phyloP scores from a whole-genome alignment of 2,329 filamentous ascomycete species.

The Microthyrium microscopicum region DNA sequence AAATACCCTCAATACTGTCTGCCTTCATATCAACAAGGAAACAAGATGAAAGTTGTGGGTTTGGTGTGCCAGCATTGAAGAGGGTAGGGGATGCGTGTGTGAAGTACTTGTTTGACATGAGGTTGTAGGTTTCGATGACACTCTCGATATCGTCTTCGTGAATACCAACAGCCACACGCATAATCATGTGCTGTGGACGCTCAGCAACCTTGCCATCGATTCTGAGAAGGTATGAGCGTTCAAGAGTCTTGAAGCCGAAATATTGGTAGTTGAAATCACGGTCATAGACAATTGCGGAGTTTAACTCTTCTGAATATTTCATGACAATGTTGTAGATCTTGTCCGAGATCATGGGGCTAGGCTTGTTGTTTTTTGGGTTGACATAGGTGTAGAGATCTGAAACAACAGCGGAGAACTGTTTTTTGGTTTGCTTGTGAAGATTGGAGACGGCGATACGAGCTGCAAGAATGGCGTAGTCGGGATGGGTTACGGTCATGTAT shows the following conservation, averaged over 20 bases:
- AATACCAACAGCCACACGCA: constrained; percentile 95
- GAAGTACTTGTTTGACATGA: constrained; percentile 98
- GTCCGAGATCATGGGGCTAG: constrained; percentile 88
- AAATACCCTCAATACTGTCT: constrained; percentile 97
- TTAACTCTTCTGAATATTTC: constrained; percentile 90
- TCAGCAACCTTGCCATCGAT: constrained; percentile 93
- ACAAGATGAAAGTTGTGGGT: constrained; percentile 89
- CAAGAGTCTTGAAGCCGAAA: constrained; percentile 98
- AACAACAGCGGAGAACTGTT: constrained; percentile 95
- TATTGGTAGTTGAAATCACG: constrained; percentile 99
- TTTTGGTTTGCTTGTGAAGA: constrained; percentile 99
- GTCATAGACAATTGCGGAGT: constrained; percentile 98
- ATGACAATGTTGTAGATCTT: constrained; percentile 84
- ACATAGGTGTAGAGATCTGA: constrained; percentile 88
- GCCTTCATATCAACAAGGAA: constrained; percentile 99
- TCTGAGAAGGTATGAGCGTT: constrained; percentile 92
- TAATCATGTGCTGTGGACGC: constrained; percentile 97
- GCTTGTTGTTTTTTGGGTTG: constrained; percentile 75
- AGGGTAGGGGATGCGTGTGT: constrained; percentile 95
- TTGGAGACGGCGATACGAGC: constrained; percentile 98
- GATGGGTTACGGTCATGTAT: constrained; percentile 99
- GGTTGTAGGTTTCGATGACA: constrained; percentile 92
- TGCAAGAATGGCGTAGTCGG: constrained; percentile 95
- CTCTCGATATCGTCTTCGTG: constrained; percentile 90
- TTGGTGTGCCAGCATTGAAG: constrained; percentile 93